phyloP scores from a whole-genome alignment of 2,329 filamentous ascomycete species.

The Xylaria sp. region DNA sequence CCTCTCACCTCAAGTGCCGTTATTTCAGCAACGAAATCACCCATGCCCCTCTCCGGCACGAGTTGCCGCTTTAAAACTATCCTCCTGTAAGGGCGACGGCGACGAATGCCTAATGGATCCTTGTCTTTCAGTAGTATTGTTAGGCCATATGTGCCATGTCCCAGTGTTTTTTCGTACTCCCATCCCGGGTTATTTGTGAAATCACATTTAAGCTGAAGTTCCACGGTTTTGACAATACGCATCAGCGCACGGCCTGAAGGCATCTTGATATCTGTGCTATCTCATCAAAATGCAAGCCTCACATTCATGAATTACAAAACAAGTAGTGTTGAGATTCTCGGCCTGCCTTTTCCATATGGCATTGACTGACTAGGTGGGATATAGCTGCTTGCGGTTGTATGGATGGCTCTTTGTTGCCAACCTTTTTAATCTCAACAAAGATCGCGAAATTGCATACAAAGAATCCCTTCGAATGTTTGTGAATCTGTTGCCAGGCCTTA shows the following conservation, averaged over 20 bases:
- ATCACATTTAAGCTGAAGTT: background rate
- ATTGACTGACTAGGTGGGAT: background rate
- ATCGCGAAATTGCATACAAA: background rate
- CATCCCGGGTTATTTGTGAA: background rate
- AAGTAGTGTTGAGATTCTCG: background rate
- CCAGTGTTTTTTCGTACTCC: slow-evolving; percentile 4
- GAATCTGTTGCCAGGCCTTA: background rate
- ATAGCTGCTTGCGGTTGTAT: background rate
- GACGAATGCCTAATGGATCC: background rate
- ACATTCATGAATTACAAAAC: background rate
- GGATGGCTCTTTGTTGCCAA: background rate
- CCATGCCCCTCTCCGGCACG: background rate
- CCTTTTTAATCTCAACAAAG: background rate
- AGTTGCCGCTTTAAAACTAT: slow-evolving; percentile 6
- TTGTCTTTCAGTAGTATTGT: background rate
- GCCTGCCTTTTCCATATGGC: background rate
- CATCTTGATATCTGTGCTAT: background rate
- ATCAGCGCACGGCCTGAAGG: background rate
- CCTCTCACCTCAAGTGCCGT: background rate
- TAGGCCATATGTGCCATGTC: slow-evolving; percentile 4
- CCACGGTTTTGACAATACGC: background rate
- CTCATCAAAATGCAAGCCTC: background rate
- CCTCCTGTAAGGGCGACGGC: background rate
- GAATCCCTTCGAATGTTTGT: background rate
- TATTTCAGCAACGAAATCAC: background rate